A percentile compares a stretch with the other conserved stretches of the same genome.
Conservation (phyloP, 495 filamentous ascomycete genomes). For the Aspergillus nidulans region DNA sequence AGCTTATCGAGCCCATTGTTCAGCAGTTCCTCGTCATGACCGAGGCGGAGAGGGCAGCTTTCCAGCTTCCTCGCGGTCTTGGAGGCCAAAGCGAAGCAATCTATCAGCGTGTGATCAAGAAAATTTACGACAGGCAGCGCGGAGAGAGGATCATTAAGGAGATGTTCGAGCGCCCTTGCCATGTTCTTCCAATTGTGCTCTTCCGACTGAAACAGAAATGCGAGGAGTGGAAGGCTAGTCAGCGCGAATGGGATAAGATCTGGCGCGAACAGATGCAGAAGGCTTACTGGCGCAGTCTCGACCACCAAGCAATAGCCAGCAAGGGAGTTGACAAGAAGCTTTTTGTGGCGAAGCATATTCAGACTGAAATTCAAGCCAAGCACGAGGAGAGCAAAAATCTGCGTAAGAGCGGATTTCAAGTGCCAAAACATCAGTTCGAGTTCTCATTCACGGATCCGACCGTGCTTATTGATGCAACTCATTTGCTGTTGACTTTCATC, state of each 20-base stretch:
- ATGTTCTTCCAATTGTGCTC: slow-evolving; percentile 81
- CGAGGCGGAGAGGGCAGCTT: slow-evolving; percentile 62
- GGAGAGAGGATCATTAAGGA: slow-evolving; percentile 77
- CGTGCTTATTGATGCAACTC: slow-evolving; percentile 75
- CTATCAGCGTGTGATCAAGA: slow-evolving; percentile 94
- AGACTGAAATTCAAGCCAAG: slow-evolving; percentile 79
- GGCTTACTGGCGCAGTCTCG: slow-evolving; percentile 91
- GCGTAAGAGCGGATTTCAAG: slow-evolving; percentile 54
- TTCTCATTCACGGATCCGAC: slow-evolving; percentile 70
- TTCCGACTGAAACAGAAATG: slow-evolving; percentile 86
- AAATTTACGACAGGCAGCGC: slow-evolving; percentile 87
- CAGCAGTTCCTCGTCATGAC: slow-evolving; percentile 77
- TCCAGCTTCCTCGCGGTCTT: slow-evolving; percentile 74
- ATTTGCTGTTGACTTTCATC: slow-evolving; percentile 71
- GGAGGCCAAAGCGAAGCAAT: slow-evolving; percentile 94
- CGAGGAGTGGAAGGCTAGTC: slow-evolving; percentile 90
- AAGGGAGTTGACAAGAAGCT: slow-evolving; percentile 84
- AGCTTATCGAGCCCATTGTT: slow-evolving; percentile 88
- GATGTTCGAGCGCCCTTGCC: slow-evolving; percentile 74
- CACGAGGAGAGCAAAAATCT: slow-evolving; percentile 76
- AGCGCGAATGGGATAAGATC: slow-evolving; percentile 98
- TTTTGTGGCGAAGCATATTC: slow-evolving; percentile 79
- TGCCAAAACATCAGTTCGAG: slow-evolving; percentile 66
- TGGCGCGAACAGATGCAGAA: slow-evolving; percentile 92
- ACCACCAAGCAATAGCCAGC: slow-evolving; percentile 86